Conservation (phyloP, 2,329 filamentous ascomycete genomes). For the Xylariomycetidae sp. region DNA sequence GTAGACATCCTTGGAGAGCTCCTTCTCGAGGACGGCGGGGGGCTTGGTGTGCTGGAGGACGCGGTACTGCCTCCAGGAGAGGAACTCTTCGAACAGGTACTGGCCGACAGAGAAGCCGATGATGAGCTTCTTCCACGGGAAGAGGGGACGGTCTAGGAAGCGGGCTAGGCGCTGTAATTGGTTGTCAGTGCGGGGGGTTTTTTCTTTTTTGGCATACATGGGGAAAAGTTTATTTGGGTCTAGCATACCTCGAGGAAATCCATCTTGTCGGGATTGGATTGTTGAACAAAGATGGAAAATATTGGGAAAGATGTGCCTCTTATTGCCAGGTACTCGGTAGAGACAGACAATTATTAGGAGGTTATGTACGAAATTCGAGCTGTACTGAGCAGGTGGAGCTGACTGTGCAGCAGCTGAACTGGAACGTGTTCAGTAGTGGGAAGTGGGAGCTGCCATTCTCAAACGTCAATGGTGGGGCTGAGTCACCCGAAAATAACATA, state of each 20-base stretch:
- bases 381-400: too few species aligned
- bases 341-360: too few species aligned
- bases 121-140: conserved; percentile 97
- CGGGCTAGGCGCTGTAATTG: conserved; percentile 69
- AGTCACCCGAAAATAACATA: too few species aligned
- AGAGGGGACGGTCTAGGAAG: conserved; percentile 83
- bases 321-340: too few species aligned
- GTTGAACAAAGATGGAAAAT: too few species aligned
- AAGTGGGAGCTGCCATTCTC: too few species aligned
- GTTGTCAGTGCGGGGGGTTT: too few species aligned
- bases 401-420: too few species aligned
- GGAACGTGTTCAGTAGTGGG: too few species aligned
- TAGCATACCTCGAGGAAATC: conserved; percentile 31
- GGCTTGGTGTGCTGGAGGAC: conserved; percentile 75
- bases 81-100: conserved; percentile 83
- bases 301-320: too few species aligned
- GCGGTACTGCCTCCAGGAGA: conserved; percentile 85
- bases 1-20: conserved; percentile 85
- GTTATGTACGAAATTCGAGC: too few species aligned
- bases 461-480: too few species aligned
- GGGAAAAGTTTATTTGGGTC: conserved; percentile 9
- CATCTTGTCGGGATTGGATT: conserved; percentile 23
- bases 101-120: conserved; percentile 91
- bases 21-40: conserved; percentile 81
- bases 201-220: conserved; percentile 9